Base-by-base conservation (phyloP, 2,329 filamentous ascomycete species). In the Hirsutella minnesotensis region DNA sequence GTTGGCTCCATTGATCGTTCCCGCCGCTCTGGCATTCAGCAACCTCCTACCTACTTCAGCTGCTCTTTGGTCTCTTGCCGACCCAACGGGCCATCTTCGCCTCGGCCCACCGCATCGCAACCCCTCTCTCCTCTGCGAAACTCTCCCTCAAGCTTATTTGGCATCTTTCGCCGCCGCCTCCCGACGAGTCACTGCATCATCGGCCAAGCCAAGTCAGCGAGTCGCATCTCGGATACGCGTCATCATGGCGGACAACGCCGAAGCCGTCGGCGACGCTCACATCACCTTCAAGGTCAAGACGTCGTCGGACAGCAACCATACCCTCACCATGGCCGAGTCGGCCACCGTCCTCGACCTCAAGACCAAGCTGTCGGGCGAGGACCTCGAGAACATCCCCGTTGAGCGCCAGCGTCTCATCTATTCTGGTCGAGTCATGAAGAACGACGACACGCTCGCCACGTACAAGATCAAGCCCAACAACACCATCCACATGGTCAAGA, bases 381-480 rank as follows among this genome's bases (percentile, higher is more conserved):
- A 94, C 54, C 86, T 82, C 58, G 90, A 94, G 62, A 83, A 94
- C 61, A 80, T 95, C 44, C 83, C 92, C 29, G 74, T 82, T 42
- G 87, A 94, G 57, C 79, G 88, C 53, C 90, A 96, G 67, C 86
- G 92, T 47, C 73, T 98, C 49, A 98, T 98, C 67, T 98, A 96
- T 71, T 95, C 90, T 5, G 92, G 92, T 42, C 83, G 90, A 47
- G 90, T 98, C 47, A 79, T 98, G 68, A 98, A 96, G 70, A 92
- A 98, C 61, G 79, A 83, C 46, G 90, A 98, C 55, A 81, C 84
- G 0, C 69, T 98, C 36, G 79, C 74, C 49, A 78, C 79, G 44
- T 94, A 94, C 70, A 96, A 95, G 72, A 89, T 98, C 64, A 95
- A 95, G 72, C 75, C 86, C 50, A 88, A 89, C 49, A 92, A 96